Base-by-base conservation (phyloP, 1,139 yeast species). In the Hyphopichia khmerensis region DNA sequence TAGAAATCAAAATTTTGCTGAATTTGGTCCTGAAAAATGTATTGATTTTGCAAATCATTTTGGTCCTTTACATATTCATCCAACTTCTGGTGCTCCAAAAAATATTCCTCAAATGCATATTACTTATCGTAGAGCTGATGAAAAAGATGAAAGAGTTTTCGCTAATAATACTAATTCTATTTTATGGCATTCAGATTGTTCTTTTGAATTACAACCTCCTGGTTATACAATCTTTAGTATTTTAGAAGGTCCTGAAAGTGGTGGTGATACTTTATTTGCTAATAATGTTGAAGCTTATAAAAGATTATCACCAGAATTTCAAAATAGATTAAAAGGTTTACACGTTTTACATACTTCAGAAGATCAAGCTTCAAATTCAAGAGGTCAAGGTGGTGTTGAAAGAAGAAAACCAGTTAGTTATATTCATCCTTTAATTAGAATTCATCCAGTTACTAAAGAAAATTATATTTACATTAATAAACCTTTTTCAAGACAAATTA, bases 221-320 rank as follows among this genome's bases (percentile, higher is more conserved):
- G 78, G 84, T 2, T 67, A 78, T 47, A 84, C 91, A 1, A 71
- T 82, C 38, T 79, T 85, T 52, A 72, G 81, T 40, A 76, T 82
- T 45, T 63, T 79, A 40, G 82, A 74, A 51, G 85, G 82, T 32
- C 85, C 90, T 34, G 77, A 74, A 41, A 59, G 78, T 14, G 91
- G 91, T 43, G 91, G 91, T 45, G 91, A 85, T 59, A 85, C 93
- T 14, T 62, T 80, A 41, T 85, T 85, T 65, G 71, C 80, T 8
- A 83, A 80, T 49, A 72, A 81, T 29, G 73, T 77, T 44, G 88
- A 82, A 47, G 81, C 87, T 13, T 85, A 82, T 60, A 80, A 83
- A 48, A 69, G 86, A 53, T 69, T 85, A 45, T 83, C 89, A 1
- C 86, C 87, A n/a, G 69, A 67, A 10, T 72, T 84, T 58, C 75